Conservation (phyloP, 2,329 filamentous ascomycete species). For the Colletotrichum plurivorum region DNA sequence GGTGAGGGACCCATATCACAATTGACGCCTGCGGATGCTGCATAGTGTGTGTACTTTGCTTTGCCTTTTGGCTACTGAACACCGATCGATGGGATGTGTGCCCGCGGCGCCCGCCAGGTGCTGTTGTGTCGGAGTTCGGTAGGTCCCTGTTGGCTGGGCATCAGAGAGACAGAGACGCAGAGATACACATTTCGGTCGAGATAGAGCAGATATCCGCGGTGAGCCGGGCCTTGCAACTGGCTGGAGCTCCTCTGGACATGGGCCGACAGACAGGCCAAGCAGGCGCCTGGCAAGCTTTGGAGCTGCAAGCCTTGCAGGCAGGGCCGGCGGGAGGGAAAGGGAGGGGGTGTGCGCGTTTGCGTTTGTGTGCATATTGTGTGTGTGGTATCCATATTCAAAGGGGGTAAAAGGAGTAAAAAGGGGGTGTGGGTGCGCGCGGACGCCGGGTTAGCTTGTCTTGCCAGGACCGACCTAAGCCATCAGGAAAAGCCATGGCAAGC, state of each 20-base stretch:
- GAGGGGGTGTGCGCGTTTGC: slow-evolving; percentile 4
- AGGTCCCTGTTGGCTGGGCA: background rate
- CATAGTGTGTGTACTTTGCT: no score
- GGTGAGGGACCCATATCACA: slow-evolving; percentile 8
- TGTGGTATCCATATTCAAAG: no score
- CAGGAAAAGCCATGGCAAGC: slow-evolving; percentile 25
- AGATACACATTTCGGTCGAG: background rate
- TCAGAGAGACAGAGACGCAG: background rate
- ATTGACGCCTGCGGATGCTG: slow-evolving; percentile 5
- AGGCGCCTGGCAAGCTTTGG: slow-evolving; percentile 5
- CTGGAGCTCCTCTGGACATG: slow-evolving; percentile 8
- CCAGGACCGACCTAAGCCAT: slow-evolving; percentile 18
- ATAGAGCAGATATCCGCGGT: slow-evolving; percentile 1
- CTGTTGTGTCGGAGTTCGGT: slow-evolving; percentile 15
- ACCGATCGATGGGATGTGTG: no score
- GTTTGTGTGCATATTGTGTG: no score
- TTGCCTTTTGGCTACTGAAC: background rate
- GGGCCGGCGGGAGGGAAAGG: background rate
- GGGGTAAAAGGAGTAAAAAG: no score
- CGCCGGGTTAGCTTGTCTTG: slow-evolving; percentile 32
- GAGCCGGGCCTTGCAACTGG: background rate
- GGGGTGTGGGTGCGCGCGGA: slow-evolving; percentile 13
- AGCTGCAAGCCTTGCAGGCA: slow-evolving; percentile 2
- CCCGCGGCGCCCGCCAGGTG: no score
- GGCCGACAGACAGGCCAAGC: slow-evolving; percentile 32